Percentiles rank a stretch among this genome's conserved stretches.
Evolutionary conservation across 2,329 filamentous ascomycete genomes (phyloP).

Genomic region (Camillea tinctor): DNA sequence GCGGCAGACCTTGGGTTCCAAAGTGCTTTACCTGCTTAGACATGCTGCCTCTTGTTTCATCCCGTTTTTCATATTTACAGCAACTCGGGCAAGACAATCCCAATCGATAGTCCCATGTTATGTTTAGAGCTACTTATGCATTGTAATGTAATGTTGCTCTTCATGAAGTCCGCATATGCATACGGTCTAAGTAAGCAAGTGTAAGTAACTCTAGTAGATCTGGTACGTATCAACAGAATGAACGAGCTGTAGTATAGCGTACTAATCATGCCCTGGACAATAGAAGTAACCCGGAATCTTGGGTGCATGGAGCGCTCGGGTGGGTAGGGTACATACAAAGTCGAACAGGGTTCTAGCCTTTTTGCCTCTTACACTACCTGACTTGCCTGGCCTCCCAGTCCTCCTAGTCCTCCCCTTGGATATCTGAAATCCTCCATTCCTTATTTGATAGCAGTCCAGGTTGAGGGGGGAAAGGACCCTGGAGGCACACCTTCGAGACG

Average conservation of each 20-base stretch:
- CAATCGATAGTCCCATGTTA: not conserved
- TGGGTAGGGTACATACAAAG: conserved; percentile 26
- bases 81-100: not conserved
- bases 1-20: not conserved
- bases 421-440: conserved; percentile 12
- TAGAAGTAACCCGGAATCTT: conserved; percentile 33
- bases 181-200: not conserved
- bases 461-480: conserved; percentile 9
- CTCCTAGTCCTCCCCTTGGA: conserved; percentile 5
- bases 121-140: not conserved
- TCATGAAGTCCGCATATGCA: not conserved
- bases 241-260: conserved; percentile 24
- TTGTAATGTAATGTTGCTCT: not conserved
- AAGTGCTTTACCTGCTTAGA: not conserved
- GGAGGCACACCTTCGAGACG: conserved; percentile 10
- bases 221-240: conserved; percentile 10
- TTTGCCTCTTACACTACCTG: conserved; percentile 11
- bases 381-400: conserved; percentile 1
- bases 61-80: not conserved
- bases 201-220: not conserved
- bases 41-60: not conserved
- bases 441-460: conserved; percentile 6
- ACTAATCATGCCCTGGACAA: conserved; percentile 20
- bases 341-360: conserved; percentile 32
- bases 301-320: conserved; percentile 30